Percentiles rank a stretch among this genome's conserved stretches.
phyloP scores from a whole-genome alignment of 164 flowering plant genomes.

The Sedum album region DNA sequence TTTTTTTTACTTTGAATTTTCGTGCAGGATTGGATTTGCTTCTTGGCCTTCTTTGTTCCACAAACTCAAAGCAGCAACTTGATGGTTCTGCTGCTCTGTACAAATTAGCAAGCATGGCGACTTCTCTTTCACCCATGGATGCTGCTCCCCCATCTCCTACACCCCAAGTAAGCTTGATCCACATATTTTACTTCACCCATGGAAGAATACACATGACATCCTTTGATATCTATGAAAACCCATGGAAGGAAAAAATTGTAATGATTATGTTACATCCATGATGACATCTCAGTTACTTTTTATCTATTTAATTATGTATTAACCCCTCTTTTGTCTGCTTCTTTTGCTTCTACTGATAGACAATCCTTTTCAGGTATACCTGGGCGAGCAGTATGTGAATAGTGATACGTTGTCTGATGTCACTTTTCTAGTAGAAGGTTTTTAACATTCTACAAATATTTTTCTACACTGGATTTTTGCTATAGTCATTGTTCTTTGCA shows the following conservation, averaged over 20 bases:
- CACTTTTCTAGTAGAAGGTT: constrained; percentile 93
- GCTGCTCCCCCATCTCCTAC: constrained; percentile 96
- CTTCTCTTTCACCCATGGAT: constrained; percentile 71
- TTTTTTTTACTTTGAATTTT: not conserved
- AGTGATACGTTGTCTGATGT: constrained; percentile 83
- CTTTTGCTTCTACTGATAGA: not conserved
- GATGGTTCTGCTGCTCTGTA: constrained; percentile 78
- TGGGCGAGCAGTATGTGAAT: constrained; percentile 91
- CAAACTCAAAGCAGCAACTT: constrained; percentile 60
- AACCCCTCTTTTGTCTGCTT: not conserved
- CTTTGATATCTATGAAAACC: not conserved
- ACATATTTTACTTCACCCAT: not conserved
- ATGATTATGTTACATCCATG: not conserved
- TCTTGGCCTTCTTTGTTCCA: constrained; percentile 68
- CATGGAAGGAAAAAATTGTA: not conserved
- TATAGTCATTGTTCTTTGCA: not conserved
- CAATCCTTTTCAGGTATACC: constrained; percentile 65
- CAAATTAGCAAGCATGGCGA: constrained; percentile 77
- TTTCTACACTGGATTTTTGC: not conserved
- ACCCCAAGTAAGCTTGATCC: constrained; percentile 51
- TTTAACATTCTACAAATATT: not conserved
- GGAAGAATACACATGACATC: not conserved
- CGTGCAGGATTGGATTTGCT: constrained; percentile 78
- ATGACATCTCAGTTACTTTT: not conserved
- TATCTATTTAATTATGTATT: not conserved